Evolutionary conservation across 345 rosid genomes (phyloP).

Genomic region (Camelina sativa): DNA sequence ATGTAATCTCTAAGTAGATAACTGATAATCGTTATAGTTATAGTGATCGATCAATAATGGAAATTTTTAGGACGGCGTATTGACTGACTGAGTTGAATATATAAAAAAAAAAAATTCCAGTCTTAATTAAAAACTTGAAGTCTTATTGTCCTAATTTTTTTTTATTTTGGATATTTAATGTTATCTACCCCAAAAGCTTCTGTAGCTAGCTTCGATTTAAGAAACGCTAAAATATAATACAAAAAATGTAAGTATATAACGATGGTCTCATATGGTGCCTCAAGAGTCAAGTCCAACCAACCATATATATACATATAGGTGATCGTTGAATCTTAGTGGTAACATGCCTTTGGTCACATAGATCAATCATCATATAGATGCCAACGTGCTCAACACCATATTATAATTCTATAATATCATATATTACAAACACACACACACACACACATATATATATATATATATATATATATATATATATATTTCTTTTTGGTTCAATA

Average conservation of each 20-base stretch:
- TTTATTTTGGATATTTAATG: not conserved
- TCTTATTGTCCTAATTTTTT: not conserved
- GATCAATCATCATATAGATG: constrained; percentile 35
- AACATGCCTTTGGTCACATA: constrained; percentile 40
- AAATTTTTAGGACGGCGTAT: not conserved
- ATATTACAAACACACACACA: too few species aligned
- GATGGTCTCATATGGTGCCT: constrained; percentile 30
- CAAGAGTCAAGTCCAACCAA: constrained; percentile 36
- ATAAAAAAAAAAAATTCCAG: not conserved
- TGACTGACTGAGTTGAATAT: too few species aligned
- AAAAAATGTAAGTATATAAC: not conserved
- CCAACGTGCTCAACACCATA: constrained; percentile 15
- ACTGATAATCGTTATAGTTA: not conserved
- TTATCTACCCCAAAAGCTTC: not conserved
- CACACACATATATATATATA: too few species aligned
- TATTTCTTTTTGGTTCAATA: too few species aligned
- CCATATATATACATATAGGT: constrained; percentile 5
- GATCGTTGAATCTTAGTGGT: constrained; percentile 34
- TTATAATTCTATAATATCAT: constrained; percentile 12
- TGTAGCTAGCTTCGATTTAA: not conserved
- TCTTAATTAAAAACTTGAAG: not conserved
- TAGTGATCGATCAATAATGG: not conserved
- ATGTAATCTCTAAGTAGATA: not conserved
- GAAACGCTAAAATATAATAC: not conserved
- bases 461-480: too few species aligned